Evolutionary conservation across 805 yeast species (phyloP).

Genomic region (Debaryomyces prosopidis): DNA sequence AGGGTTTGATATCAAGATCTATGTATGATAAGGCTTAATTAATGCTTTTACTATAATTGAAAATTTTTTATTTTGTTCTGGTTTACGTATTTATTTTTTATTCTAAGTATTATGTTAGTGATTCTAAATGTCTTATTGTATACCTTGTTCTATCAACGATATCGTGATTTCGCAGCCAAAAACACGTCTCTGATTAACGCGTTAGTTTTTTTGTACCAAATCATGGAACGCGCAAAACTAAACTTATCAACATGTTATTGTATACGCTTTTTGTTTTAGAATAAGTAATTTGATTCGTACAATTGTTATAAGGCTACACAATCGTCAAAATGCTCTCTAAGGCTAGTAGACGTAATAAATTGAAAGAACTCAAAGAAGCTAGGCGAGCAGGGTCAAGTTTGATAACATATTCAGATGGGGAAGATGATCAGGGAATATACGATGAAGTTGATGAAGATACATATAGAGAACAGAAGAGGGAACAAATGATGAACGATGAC

Average conservation of each 20-base stretch:
- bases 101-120: no score
- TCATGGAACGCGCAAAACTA: background rate
- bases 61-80: no score
- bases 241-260: background rate
- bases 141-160: no score
- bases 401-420: constrained; percentile 37
- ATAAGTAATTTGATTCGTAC: background rate
- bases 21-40: background rate
- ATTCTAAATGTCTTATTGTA: no score
- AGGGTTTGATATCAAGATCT: constrained; percentile 18
- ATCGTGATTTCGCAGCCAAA: constrained; percentile 3
- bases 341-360: constrained; percentile 39
- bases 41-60: no score
- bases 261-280: background rate
- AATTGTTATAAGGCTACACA: background rate
- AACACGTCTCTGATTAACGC: constrained; percentile 5
- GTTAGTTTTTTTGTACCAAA: background rate
- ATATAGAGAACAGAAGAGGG: constrained; percentile 73
- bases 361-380: constrained; percentile 64
- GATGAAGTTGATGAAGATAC: constrained; percentile 86
- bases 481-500: constrained; percentile 82
- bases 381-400: constrained; percentile 57
- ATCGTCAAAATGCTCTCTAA: constrained; percentile 29
- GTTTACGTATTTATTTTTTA: no score
- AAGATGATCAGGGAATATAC: constrained; percentile 61